Conservation (phyloP, 768 basidiomycete genomes). For the Suillus lakei region DNA sequence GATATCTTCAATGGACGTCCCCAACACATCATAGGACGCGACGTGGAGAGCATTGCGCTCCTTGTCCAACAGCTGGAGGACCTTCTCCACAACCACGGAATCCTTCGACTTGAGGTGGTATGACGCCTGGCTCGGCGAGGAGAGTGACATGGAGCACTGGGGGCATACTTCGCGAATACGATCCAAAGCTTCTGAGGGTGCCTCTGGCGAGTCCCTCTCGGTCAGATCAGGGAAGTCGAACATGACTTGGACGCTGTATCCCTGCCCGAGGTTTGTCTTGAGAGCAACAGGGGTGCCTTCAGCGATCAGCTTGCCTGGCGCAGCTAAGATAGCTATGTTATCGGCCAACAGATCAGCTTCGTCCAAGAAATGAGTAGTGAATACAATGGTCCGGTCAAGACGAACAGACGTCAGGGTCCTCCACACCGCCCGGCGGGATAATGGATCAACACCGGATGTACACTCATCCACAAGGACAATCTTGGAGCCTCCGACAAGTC, state of each 20-base stretch:
- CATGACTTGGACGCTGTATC: slow-evolving; percentile 66
- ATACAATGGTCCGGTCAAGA: slow-evolving; percentile 68
- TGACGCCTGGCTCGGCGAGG: slow-evolving; percentile 47
- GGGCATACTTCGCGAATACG: slow-evolving; percentile 52
- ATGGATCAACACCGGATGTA: slow-evolving; percentile 82
- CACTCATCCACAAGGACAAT: slow-evolving; percentile 71
- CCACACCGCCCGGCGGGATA: slow-evolving; percentile 81
- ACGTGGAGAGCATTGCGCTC: slow-evolving; percentile 45
- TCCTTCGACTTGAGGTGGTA: slow-evolving; percentile 72
- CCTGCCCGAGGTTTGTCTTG: slow-evolving; percentile 72
- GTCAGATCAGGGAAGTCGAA: slow-evolving; percentile 44
- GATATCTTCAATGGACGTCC: slow-evolving; percentile 82
- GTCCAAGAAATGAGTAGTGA: slow-evolving; percentile 84
- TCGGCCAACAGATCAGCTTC: slow-evolving; percentile 82
- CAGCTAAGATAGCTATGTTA: slow-evolving; percentile 73
- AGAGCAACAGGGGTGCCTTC: slow-evolving; percentile 76
- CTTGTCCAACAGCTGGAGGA: slow-evolving; percentile 58
- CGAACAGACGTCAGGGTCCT: slow-evolving; percentile 70
- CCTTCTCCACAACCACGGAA: slow-evolving; percentile 51
- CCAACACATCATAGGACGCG: slow-evolving; percentile 65
- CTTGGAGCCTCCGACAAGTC: slow-evolving; percentile 75
- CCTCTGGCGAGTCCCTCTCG: slow-evolving; percentile 22
- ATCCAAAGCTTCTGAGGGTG: slow-evolving; percentile 40
- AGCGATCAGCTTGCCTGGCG: slow-evolving; percentile 77
- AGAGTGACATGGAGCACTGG: slow-evolving; percentile 43